phyloP scores from a whole-genome alignment of 352 stramenopile species.

The Blastocystis sp. region DNA sequence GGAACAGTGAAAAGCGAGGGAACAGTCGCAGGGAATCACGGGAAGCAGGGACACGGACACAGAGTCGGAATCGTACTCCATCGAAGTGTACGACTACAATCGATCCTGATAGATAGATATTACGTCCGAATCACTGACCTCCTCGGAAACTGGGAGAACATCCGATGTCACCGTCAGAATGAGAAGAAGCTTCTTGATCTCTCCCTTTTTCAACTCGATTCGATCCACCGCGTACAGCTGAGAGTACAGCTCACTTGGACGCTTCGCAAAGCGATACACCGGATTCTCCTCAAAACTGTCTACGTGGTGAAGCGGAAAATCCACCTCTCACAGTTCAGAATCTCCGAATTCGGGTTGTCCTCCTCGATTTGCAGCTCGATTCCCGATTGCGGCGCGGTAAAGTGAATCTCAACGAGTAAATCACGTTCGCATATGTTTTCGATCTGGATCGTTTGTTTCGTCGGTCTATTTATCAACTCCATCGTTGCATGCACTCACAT shows the following conservation, averaged over 20 bases:
- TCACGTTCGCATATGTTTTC: constrained; percentile 8
- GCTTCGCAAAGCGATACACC: constrained; percentile 17
- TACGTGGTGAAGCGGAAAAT: neutral
- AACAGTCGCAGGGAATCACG: neutral
- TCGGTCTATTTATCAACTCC: neutral
- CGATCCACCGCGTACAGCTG: neutral
- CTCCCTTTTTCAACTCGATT: constrained; percentile 17
- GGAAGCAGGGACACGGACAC: neutral
- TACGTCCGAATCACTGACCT: neutral
- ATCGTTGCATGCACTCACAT: neutral
- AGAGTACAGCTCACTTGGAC: constrained; percentile 38
- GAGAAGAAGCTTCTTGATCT: neutral
- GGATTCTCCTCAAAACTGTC: constrained; percentile 16
- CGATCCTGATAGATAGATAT: no score
- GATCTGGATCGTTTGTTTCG: neutral
- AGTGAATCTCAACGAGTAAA: constrained; percentile 16
- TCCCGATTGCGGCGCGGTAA: neutral
- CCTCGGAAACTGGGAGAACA: neutral
- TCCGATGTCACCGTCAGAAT: constrained; percentile 5
- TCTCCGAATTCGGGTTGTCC: constrained; percentile 4
- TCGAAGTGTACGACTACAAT: no score
- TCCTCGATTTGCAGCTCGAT: constrained; percentile 36
- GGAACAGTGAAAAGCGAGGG: constrained; percentile 15
- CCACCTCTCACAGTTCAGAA: neutral
- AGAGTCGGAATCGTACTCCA: neutral